These are phyloP conservation scores for Podila horticola DNA, from an alignment of 192 early-diverging fungal species.

Conservation along the genomic window DNA sequence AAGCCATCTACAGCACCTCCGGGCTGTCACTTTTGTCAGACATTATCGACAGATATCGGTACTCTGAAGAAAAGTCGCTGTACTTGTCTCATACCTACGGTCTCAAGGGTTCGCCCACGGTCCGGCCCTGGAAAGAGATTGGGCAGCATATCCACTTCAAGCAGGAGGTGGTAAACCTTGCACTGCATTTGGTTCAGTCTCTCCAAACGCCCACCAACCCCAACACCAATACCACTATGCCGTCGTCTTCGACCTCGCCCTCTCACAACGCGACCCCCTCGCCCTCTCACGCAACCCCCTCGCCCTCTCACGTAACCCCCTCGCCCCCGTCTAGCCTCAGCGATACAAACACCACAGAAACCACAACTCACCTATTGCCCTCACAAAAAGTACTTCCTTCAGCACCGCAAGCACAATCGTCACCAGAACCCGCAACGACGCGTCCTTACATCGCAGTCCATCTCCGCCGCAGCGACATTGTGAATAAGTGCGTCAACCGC, in stretches of 20 bases:
- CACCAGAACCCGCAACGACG: not conserved
- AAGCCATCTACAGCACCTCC: not conserved
- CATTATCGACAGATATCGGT: not conserved
- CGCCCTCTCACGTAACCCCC: not conserved
- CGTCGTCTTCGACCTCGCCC: too few species aligned
- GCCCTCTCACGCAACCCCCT: too few species aligned
- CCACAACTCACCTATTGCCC: not conserved
- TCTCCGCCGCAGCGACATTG: not conserved
- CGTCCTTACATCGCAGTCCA: slow-evolving; percentile 3
- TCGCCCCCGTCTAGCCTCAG: too few species aligned
- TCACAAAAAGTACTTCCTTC: not conserved
- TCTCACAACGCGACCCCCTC: not conserved
- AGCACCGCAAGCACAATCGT: not conserved
- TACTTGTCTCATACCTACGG: not conserved
- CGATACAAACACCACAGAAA: too few species aligned
- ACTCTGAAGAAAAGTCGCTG: not conserved
- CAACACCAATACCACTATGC: not conserved
- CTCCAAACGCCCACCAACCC: not conserved
- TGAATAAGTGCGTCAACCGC: not conserved
- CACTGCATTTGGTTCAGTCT: not conserved
- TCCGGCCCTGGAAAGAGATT: not conserved
- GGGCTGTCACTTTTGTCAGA: not conserved
- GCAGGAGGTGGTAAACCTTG: not conserved
- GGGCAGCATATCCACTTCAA: not conserved
- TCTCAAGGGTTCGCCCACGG: not conserved